Conservation (phyloP, 805 yeast genomes). For the Phaffomyces antillensis region DNA sequence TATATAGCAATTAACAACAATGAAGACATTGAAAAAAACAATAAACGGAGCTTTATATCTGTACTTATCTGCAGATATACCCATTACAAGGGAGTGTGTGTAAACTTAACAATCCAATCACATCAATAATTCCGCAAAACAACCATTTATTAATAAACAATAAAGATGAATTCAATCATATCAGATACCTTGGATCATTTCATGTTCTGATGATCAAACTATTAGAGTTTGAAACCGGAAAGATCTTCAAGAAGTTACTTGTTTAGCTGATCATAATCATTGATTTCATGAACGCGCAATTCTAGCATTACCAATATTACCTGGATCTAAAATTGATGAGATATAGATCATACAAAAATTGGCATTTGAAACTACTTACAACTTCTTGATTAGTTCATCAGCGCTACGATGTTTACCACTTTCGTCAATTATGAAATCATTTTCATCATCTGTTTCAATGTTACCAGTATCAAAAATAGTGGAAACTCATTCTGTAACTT, state of each 20-base stretch:
- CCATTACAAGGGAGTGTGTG: too few relatives aligned
- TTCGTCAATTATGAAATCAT: background rate
- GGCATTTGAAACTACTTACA: constrained; percentile 27
- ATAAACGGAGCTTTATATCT: constrained; percentile 29
- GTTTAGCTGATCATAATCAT: constrained; percentile 96
- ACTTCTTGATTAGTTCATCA: constrained; percentile 22
- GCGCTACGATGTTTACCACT: constrained; percentile 6
- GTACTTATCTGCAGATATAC: constrained; percentile 24
- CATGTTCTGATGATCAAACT: constrained; percentile 96
- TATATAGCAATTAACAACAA: constrained; percentile 29
- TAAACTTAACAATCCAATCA: too few relatives aligned
- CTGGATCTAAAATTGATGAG: constrained; percentile 32
- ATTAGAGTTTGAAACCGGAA: constrained; percentile 99
- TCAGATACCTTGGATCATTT: constrained; percentile 97
- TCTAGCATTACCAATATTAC: constrained; percentile 41
- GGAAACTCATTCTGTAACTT: background rate
- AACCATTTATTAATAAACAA: too few relatives aligned
- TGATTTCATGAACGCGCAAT: constrained; percentile 37
- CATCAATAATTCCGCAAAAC: too few relatives aligned
- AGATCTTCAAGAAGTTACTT: constrained; percentile 93
- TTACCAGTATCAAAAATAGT: background rate
- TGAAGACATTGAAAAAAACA: constrained; percentile 20
- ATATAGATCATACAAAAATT: constrained; percentile 26
- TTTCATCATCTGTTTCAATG: background rate
- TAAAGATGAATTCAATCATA: too few relatives aligned